These are phyloP conservation scores for Aspergillus novoparasiticus DNA, from an alignment of 2,329 filamentous ascomycete species.

Conservation along the genomic window DNA sequence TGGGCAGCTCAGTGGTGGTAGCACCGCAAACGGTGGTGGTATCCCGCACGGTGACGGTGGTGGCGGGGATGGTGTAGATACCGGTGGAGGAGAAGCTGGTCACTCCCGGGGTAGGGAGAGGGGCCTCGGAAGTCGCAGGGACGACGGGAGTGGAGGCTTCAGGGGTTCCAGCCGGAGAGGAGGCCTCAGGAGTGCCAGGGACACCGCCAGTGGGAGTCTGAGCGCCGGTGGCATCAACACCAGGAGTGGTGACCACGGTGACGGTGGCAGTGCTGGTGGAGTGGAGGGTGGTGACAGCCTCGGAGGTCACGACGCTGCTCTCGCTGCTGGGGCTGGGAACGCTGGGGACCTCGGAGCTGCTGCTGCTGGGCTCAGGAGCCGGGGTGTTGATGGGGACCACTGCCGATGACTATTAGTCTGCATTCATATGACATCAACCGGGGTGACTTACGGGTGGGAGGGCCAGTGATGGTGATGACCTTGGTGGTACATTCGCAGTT, in stretches of 20 bases:
- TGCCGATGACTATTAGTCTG: conserved; percentile 26
- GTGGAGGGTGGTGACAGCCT: conserved; percentile 37
- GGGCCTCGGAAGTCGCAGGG: conserved; percentile 17
- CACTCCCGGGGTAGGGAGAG: conserved; percentile 51
- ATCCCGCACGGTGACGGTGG: conserved; percentile 67
- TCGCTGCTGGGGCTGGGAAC: conserved; percentile 23
- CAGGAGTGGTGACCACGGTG: conserved; percentile 33
- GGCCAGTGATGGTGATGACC: conserved; percentile 70
- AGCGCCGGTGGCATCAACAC: conserved; percentile 10
- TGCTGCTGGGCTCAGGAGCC: conserved; percentile 26
- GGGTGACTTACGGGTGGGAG: conserved; percentile 59
- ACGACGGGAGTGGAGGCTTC: neutral
- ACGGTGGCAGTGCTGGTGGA: conserved; percentile 43
- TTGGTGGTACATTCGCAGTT: conserved; percentile 73
- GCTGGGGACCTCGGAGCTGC: conserved; percentile 8
- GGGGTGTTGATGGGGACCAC: conserved; percentile 42
- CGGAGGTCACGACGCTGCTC: conserved; percentile 24
- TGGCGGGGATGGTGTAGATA: conserved; percentile 74
- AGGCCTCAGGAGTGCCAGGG: conserved; percentile 4
- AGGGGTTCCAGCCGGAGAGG: conserved; percentile 19
- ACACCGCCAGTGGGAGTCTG: neutral
- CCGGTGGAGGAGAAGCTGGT: conserved; percentile 66
- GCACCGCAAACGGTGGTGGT: conserved; percentile 69
- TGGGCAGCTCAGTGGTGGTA: conserved; percentile 62
- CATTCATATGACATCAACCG: conserved; percentile 1